Conservation (phyloP, 768 basidiomycete genomes). For the Tylopilus felleus region DNA sequence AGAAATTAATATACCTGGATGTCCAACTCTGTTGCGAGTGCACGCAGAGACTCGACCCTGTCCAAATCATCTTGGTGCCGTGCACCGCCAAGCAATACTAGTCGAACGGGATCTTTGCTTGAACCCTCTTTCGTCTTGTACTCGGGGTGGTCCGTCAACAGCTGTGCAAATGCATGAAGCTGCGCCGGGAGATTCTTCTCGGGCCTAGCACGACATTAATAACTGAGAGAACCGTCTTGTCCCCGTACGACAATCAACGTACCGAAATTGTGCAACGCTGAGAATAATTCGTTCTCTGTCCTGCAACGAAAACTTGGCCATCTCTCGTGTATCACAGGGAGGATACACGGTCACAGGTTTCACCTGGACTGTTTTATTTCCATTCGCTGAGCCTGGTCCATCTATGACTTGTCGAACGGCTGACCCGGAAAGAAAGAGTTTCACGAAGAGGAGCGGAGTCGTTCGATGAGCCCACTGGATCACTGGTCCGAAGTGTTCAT, state of each 20-base stretch:
- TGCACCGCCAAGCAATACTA: conserved; percentile 82
- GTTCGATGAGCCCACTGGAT: conserved; percentile 45
- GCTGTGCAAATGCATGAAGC: conserved; percentile 59
- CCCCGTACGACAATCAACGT: conserved; percentile 12
- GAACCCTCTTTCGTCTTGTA: conserved; percentile 32
- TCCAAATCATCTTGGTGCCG: conserved; percentile 73
- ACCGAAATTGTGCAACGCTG: conserved; percentile 94
- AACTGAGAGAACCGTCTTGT: too few species aligned
- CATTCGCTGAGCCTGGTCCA: neutral
- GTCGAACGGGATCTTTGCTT: conserved; percentile 38
- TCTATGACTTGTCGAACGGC: neutral
- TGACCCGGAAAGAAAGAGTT: conserved; percentile 21
- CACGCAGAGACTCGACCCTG: conserved; percentile 60
- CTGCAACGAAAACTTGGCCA: conserved; percentile 53
- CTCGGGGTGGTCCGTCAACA: conserved; percentile 60
- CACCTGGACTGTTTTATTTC: neutral
- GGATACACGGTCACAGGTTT: conserved; percentile 69
- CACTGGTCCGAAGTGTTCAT: conserved; percentile 43
- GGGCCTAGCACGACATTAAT: conserved; percentile 50
- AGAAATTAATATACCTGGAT: conserved; percentile 52
- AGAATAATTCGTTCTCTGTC: conserved; percentile 64
- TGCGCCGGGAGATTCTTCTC: conserved; percentile 93
- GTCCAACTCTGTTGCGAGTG: conserved; percentile 56
- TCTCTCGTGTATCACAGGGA: conserved; percentile 82
- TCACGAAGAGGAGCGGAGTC: conserved; percentile 39